phyloP scores from a whole-genome alignment of 331 rosid species.

The Malus hybrid region DNA sequence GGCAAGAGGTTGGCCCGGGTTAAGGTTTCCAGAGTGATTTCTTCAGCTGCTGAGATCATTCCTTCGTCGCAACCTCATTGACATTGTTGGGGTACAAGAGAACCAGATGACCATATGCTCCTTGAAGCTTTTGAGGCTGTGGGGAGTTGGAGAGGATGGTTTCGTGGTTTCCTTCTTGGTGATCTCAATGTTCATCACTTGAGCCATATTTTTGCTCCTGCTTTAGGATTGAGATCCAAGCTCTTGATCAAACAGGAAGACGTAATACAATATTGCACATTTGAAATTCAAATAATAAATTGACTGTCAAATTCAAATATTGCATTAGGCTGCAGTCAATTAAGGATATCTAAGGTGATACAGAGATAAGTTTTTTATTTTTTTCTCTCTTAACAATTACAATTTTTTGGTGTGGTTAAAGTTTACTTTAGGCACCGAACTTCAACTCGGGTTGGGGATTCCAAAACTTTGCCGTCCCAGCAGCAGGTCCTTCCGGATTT shows the following conservation, averaged over 20 bases:
- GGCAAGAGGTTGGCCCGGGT: conserved; percentile 10
- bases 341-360: too few species aligned
- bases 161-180: not conserved
- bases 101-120: not conserved
- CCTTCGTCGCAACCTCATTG: not conserved
- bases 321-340: too few species aligned
- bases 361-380: too few species aligned
- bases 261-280: too few species aligned
- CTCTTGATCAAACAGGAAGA: too few species aligned
- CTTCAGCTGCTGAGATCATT: conserved; percentile 2
- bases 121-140: not conserved
- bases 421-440: too few species aligned
- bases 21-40: not conserved
- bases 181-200: not conserved
- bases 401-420: too few species aligned
- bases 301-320: too few species aligned
- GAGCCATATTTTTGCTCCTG: not conserved
- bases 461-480: conserved; percentile 31
- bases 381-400: too few species aligned
- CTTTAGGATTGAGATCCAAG: too few species aligned
- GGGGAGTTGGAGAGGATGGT: conserved; percentile 14
- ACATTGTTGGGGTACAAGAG: conserved; percentile 1
- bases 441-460: too few species aligned
- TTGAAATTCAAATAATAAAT: too few species aligned
- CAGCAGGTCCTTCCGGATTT: conserved; percentile 67